Evolutionary conservation across 208 protist genomes (phyloP).

Genomic region (Porcisia deanei): DNA sequence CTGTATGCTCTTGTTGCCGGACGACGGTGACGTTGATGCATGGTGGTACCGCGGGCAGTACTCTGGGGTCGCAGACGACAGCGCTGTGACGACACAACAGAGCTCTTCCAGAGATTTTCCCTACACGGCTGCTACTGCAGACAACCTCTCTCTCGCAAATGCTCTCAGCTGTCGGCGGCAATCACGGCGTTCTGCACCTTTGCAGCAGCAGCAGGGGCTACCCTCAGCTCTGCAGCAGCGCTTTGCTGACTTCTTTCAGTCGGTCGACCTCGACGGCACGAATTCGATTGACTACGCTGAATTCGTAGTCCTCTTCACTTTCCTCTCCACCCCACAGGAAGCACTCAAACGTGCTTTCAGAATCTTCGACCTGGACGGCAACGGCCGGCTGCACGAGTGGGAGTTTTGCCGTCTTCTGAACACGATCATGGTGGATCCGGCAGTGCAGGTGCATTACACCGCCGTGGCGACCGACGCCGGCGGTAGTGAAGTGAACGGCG

Average conservation of each 20-base stretch:
- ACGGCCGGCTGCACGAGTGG: conserved; percentile 38
- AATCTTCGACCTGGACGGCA: conserved; percentile 56
- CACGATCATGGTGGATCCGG: conserved; percentile 72
- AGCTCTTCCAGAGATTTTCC: neutral
- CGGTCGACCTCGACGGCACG: conserved; percentile 54
- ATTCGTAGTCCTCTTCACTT: conserved; percentile 72
- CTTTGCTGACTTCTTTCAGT: conserved; percentile 37
- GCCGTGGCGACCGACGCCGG: neutral
- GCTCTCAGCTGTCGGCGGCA: neutral
- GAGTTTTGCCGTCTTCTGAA: conserved; percentile 61
- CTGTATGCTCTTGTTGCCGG: conserved; percentile 50
- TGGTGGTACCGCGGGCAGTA: neutral
- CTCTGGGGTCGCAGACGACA: neutral
- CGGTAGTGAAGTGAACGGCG: neutral
- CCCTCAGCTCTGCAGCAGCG: conserved; percentile 26
- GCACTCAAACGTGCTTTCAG: conserved; percentile 55
- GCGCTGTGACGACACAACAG: neutral
- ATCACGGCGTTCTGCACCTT: neutral
- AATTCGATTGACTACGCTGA: conserved; percentile 61
- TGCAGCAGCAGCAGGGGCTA: conserved; percentile 20
- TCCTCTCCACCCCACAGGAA: conserved; percentile 49
- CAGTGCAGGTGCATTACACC: conserved; percentile 41
- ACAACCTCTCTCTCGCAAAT: neutral
- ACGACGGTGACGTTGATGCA: neutral
- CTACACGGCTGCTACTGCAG: neutral